A percentile compares a stretch with the other conserved stretches of the same genome.
Evolutionary conservation across 768 basidiomycete genomes (phyloP).

Genomic region (Cystofilobasidium capitatum): DNA sequence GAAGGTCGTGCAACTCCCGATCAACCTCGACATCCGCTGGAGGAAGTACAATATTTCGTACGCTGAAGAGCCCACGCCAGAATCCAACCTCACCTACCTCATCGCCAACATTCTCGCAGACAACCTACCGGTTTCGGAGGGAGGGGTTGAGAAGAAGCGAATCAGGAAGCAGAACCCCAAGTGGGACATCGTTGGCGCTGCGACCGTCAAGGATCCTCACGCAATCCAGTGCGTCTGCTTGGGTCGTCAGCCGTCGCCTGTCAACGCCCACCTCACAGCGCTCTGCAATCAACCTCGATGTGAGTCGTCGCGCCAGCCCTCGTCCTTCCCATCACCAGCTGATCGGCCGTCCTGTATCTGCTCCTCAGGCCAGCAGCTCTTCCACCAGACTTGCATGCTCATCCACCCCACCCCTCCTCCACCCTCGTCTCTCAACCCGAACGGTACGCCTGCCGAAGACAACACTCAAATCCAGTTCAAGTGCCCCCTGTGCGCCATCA

Average conservation of each 20-base stretch:
- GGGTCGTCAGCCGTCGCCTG: conserved; percentile 22
- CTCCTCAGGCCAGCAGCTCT: conserved; percentile 30
- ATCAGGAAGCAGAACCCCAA: conserved; percentile 13
- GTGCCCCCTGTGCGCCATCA: conserved; percentile 68
- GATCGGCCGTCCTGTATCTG: conserved; percentile 20
- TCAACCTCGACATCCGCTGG: conserved; percentile 9
- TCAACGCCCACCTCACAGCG: conserved; percentile 27
- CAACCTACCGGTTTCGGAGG: not conserved
- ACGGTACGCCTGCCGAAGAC: no score
- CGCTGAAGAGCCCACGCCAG: not conserved
- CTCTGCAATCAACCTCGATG: conserved; percentile 26
- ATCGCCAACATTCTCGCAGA: no score
- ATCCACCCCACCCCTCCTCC: conserved; percentile 53
- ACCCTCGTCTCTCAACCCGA: not conserved
- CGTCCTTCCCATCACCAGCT: conserved; percentile 27
- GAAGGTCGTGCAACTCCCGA: conserved; percentile 29
- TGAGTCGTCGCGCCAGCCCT: conserved; percentile 29
- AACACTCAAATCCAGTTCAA: no score
- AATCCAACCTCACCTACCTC: no score
- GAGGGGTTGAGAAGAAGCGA: not conserved
- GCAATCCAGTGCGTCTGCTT: conserved; percentile 15
- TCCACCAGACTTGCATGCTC: conserved; percentile 34
- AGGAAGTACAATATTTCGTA: no score
- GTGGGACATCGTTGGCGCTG: conserved; percentile 17
- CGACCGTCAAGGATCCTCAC: conserved; percentile 28